These are phyloP conservation scores for Xylaria longipes DNA, from an alignment of 495 filamentous ascomycete genomes.

Conservation along the genomic window DNA sequence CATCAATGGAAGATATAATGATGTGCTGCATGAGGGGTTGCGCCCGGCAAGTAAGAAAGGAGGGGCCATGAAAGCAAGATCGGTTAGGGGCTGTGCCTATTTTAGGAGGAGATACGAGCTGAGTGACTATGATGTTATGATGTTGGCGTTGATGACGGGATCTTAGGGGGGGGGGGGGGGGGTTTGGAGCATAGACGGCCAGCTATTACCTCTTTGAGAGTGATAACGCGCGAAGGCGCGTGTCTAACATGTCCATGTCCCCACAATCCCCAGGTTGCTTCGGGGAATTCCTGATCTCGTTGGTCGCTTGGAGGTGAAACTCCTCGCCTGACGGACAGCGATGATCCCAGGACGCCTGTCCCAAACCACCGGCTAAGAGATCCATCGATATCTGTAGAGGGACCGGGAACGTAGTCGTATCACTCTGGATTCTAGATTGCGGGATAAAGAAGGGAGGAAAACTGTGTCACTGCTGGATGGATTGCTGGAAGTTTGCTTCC, in stretches of 20 bases:
- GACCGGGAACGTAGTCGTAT: slow-evolving; percentile 15
- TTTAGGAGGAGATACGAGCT: slow-evolving; percentile 22
- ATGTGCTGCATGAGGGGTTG: slow-evolving; percentile 18
- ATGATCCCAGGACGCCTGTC: slow-evolving; percentile 14
- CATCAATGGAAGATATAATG: slow-evolving; percentile 9
- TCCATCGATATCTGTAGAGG: background rate
- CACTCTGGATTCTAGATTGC: background rate
- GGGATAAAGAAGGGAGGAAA: background rate
- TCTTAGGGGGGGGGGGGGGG: slow-evolving; percentile 8
- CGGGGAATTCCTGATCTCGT: slow-evolving; percentile 16
- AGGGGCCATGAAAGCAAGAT: slow-evolving; percentile 16
- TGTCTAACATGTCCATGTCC: slow-evolving; percentile 4
- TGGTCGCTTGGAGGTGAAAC: slow-evolving; percentile 23
- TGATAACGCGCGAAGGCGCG: slow-evolving; percentile 4
- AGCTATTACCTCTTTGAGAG: slow-evolving; percentile 17
- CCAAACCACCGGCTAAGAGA: slow-evolving; percentile 18
- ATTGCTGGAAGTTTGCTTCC: slow-evolving; percentile 7
- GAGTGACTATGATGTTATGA: slow-evolving; percentile 23
- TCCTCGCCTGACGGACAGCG: slow-evolving; percentile 27
- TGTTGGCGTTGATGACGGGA: slow-evolving; percentile 10
- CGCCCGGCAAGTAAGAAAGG: slow-evolving; percentile 5
- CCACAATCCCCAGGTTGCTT: slow-evolving; percentile 21
- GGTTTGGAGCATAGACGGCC: slow-evolving; percentile 16
- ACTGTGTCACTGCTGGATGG: background rate
- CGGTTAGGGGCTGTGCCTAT: slow-evolving; percentile 20